A percentile compares a stretch with the other conserved stretches of the same genome.
phyloP scores from a whole-genome alignment of 2,329 filamentous ascomycete species.

The Bipolaris sorokiniana region DNA sequence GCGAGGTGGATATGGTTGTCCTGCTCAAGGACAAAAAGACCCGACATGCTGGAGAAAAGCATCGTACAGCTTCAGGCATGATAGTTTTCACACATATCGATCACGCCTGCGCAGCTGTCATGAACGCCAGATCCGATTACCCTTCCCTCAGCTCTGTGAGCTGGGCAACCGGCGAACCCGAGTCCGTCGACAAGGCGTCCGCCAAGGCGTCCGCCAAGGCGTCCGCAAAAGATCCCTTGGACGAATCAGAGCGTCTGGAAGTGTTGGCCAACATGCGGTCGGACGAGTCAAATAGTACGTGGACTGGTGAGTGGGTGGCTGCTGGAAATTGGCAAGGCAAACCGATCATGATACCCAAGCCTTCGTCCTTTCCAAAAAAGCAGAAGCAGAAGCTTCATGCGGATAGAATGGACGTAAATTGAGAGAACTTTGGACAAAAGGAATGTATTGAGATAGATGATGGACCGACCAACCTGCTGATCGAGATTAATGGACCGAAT shows the following conservation, averaged over 20 bases:
- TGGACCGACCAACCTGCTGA: no score
- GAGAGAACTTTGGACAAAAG: no score
- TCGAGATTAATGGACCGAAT: no score
- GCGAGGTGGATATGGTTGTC: constrained; percentile 62
- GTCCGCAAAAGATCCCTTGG: constrained; percentile 33
- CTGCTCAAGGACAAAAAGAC: constrained; percentile 63
- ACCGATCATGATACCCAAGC: no score
- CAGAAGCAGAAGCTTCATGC: not conserved
- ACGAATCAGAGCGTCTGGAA: constrained; percentile 2
- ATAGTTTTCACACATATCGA: constrained; percentile 65
- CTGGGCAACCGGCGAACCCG: constrained; percentile 62
- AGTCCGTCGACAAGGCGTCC: constrained; percentile 39
- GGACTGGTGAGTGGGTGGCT: not conserved
- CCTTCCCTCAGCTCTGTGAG: constrained; percentile 59
- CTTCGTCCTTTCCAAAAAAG: not conserved
- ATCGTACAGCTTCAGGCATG: constrained; percentile 60
- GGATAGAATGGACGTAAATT: no score
- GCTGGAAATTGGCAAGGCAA: not conserved
- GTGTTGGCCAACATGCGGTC: not conserved
- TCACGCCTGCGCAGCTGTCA: constrained; percentile 62
- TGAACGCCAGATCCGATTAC: constrained; percentile 58
- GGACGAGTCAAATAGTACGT: not conserved
- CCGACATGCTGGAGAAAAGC: constrained; percentile 56
- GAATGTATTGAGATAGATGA: no score
- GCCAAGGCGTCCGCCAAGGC: constrained; percentile 40